A percentile compares a stretch with the other conserved stretches of the same genome.
Evolutionary conservation across 2,329 filamentous ascomycete species (phyloP).

Genomic region (Zasmidium cellare): DNA sequence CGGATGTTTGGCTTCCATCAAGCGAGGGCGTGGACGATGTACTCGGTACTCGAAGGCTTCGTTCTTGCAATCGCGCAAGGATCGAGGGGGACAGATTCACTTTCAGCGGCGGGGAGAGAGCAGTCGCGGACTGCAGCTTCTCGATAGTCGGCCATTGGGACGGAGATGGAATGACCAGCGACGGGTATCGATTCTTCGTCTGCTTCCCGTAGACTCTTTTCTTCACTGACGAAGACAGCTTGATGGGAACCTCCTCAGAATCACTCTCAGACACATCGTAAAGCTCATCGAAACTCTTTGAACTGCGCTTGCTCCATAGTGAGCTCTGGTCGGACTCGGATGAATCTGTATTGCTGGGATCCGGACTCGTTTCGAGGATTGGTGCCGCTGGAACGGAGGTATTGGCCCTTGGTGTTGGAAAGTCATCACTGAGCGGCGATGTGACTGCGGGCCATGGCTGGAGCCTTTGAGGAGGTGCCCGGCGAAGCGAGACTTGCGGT

Average conservation of each 20-base stretch:
- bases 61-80: constrained; percentile 66
- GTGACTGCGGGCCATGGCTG: constrained; percentile 35
- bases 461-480: constrained; percentile 34
- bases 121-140: constrained; percentile 46
- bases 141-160: constrained; percentile 59
- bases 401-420: constrained; percentile 50
- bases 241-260: constrained; percentile 52
- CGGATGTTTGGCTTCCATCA: constrained; percentile 84
- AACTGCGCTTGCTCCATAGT: constrained; percentile 63
- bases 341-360: constrained; percentile 59
- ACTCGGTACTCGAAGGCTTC: constrained; percentile 64
- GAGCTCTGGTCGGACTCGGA: constrained; percentile 35
- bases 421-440: constrained; percentile 57
- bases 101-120: constrained; percentile 51
- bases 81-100: constrained; percentile 44
- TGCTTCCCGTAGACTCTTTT: constrained; percentile 32
- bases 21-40: constrained; percentile 82
- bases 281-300: constrained; percentile 79
- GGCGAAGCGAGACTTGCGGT: constrained; percentile 35
- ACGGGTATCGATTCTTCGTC: constrained; percentile 52
- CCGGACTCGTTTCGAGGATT: constrained; percentile 54
- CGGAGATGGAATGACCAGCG: constrained; percentile 60
- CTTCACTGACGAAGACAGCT: constrained; percentile 55
- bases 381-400: constrained; percentile 14
- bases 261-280: constrained; percentile 87